phyloP scores from a whole-genome alignment of 2,329 filamentous ascomycete species.

The Fusarium caatingaense region DNA sequence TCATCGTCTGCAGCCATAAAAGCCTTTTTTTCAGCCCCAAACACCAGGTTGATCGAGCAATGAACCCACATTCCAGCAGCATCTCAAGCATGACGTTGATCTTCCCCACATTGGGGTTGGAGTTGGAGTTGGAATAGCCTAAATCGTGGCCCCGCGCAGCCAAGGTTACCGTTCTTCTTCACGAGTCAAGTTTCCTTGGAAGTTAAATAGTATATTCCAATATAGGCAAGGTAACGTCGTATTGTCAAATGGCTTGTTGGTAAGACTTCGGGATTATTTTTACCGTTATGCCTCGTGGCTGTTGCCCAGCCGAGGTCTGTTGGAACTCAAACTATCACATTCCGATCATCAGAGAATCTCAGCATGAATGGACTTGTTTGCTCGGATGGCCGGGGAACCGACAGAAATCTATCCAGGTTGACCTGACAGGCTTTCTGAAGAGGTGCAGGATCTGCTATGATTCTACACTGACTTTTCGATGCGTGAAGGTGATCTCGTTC shows the following conservation, averaged over 20 bases:
- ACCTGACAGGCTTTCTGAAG: not conserved
- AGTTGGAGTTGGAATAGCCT: slow-evolving; percentile 20
- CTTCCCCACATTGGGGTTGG: slow-evolving; percentile 13
- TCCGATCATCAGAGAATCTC: slow-evolving; percentile 1
- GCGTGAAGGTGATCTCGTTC: not conserved
- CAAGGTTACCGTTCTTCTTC: not conserved
- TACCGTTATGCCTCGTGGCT: slow-evolving; percentile 26
- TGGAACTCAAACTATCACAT: slow-evolving; percentile 19
- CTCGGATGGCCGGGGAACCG: slow-evolving; percentile 10
- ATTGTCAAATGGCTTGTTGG: not conserved
- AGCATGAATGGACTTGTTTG: not conserved
- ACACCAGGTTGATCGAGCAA: slow-evolving; percentile 16
- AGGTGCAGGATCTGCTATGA: not conserved
- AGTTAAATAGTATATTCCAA: not conserved
- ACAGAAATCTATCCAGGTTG: not conserved
- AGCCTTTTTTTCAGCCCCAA: not conserved
- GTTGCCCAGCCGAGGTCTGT: not conserved
- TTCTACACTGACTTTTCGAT: not conserved
- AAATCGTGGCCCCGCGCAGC: slow-evolving; percentile 9
- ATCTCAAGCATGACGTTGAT: slow-evolving; percentile 14
- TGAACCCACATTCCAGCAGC: slow-evolving; percentile 10
- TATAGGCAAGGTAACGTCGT: not conserved
- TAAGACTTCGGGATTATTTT: not conserved
- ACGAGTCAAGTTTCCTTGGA: not conserved
- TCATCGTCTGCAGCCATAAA: not conserved